A percentile compares a stretch with the other conserved stretches of the same genome.
phyloP scores from a whole-genome alignment of 163 green algal species.

The Chlorella variabilis region DNA sequence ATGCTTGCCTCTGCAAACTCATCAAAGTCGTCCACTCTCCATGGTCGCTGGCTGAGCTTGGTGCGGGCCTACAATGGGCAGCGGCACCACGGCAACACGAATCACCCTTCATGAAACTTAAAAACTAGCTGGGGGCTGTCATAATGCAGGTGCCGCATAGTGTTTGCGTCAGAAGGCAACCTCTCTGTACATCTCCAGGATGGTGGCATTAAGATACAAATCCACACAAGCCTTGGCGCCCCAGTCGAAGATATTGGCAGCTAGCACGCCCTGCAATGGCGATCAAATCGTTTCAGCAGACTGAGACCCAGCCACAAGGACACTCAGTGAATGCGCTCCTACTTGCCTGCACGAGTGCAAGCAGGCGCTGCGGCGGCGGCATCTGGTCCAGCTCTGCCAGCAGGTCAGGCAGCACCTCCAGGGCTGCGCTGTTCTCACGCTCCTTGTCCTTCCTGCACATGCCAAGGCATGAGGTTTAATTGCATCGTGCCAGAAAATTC shows the following conservation, averaged over 20 bases:
- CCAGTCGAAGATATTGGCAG: conserved; percentile 99
- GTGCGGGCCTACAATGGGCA: conserved; percentile 48
- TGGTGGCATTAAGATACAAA: conserved; percentile 89
- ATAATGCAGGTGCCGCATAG: too few relatives aligned
- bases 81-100: too few relatives aligned
- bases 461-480: conserved; percentile 84
- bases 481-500: background rate
- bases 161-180: conserved; percentile 45
- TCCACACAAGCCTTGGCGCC: conserved; percentile 83
- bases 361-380: conserved; percentile 62
- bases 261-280: conserved; percentile 66
- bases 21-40: conserved; percentile 74
- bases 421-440: conserved; percentile 89
- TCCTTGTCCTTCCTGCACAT: conserved; percentile 90
- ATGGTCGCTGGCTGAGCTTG: conserved; percentile 75
- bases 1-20: conserved; percentile 42
- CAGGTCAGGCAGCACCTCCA: conserved; percentile 92
- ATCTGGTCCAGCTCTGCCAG: conserved; percentile 90
- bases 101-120: too few relatives aligned
- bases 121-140: background rate
- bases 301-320: too few relatives aligned
- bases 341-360: conserved; percentile 57
- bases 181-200: conserved; percentile 93
- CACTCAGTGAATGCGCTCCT: too few relatives aligned
- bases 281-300: background rate